phyloP scores from a whole-genome alignment of 176 grass and related monocot genomes.

The Carex littledalei region DNA sequence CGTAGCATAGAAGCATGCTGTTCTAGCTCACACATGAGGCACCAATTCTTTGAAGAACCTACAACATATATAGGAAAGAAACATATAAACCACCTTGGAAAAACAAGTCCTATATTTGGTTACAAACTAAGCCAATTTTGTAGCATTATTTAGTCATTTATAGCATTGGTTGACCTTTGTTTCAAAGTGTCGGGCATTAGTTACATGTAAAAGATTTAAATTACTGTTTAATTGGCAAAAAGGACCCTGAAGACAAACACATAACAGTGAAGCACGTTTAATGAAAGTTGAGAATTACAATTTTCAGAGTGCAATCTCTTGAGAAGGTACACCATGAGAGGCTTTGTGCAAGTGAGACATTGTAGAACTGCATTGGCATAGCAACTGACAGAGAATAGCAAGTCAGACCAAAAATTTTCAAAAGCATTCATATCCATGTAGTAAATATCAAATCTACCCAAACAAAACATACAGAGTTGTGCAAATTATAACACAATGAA shows the following conservation, averaged over 20 bases:
- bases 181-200: not conserved
- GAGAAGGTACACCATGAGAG: constrained; percentile 97
- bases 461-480: not conserved
- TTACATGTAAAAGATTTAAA: not conserved
- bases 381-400: constrained; percentile 48
- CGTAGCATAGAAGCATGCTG: constrained; percentile 85
- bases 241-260: not conserved
- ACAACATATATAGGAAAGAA: constrained; percentile 26
- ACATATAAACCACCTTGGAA: not conserved
- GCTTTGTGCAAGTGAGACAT: constrained; percentile 91
- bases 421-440: not conserved
- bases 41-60: constrained; percentile 92
- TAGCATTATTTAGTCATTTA: not conserved
- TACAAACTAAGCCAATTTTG: not conserved
- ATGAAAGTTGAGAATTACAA: constrained; percentile 59
- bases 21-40: constrained; percentile 98
- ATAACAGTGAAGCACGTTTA: not conserved
- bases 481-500: constrained; percentile 6
- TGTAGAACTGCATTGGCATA: constrained; percentile 99
- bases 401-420: constrained; percentile 16
- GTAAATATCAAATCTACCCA: not conserved
- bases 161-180: not conserved
- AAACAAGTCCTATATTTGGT: not conserved
- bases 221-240: not conserved
- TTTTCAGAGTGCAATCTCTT: constrained; percentile 89